phyloP scores from a whole-genome alignment of 202 grass and related monocot species.

The Sporobolus alterniflorus region DNA sequence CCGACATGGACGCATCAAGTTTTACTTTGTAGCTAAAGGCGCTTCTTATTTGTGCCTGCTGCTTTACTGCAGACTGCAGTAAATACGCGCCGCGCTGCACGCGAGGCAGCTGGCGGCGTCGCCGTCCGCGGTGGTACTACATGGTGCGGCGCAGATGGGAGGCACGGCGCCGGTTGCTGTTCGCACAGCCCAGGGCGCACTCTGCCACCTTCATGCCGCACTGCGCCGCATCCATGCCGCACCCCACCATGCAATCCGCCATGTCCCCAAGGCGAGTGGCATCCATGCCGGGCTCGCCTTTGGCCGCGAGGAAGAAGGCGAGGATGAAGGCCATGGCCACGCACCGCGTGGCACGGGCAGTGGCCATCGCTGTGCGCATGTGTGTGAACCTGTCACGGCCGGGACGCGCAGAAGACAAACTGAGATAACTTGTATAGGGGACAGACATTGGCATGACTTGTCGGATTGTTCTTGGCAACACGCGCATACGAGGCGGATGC shows the following conservation, averaged over 20 bases:
- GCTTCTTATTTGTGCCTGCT: too few relatives aligned
- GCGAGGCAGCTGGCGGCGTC: conserved; percentile 15
- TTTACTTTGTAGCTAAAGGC: too few relatives aligned
- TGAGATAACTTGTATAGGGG: too few relatives aligned
- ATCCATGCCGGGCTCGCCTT: not conserved
- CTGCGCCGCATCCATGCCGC: not conserved
- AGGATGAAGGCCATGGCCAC: not conserved
- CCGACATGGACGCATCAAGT: too few relatives aligned
- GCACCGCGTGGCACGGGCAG: not conserved
- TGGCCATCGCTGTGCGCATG: not conserved
- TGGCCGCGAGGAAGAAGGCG: not conserved
- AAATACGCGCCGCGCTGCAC: not conserved
- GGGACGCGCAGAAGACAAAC: too few relatives aligned
- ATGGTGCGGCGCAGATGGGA: conserved; percentile 25
- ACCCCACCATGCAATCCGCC: conserved; percentile 22
- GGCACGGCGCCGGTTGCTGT: not conserved
- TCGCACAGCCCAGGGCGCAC: conserved; percentile 2
- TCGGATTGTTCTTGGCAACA: too few relatives aligned
- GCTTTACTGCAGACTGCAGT: too few relatives aligned
- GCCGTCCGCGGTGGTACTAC: not conserved
- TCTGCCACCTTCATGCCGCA: not conserved
- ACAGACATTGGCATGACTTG: too few relatives aligned
- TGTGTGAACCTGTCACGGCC: not conserved
- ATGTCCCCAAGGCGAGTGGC: not conserved
- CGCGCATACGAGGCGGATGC: too few relatives aligned